Evolutionary conservation across 495 filamentous ascomycete genomes (phyloP), one percentile per base, ranked within the genome.

Genomic region (Glonium stellatum): DNA sequence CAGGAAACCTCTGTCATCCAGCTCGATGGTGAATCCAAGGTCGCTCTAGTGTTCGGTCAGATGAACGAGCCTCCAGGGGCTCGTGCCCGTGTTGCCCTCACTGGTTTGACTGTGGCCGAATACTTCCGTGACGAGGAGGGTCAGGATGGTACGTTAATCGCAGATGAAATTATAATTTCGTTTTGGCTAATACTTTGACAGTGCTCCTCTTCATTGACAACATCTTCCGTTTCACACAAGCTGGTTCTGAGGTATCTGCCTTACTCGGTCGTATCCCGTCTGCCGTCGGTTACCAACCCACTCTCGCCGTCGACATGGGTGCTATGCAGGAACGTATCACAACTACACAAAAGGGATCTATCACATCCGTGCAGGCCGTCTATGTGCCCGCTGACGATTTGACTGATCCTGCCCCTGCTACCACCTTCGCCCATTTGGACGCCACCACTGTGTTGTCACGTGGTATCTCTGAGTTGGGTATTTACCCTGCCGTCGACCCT

Each of bases 381-480:
- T 97, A 98, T 81, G 93, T 98, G 77, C 95, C 93, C 72, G 95
- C 93, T 85, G 93, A 98, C 76, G 93, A 98, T 87, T 84, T 98
- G 89, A 98, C 93, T 80, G 93, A 98, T 79, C 93, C 93, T 81
- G 93, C 93, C 70, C 93, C 93, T 69, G 93, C 93, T 73, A 98
- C 93, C 78, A 97, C 93, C 80, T 98, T 98, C 80, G 93, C 93
- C 78, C 93, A 98, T 82, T 87, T 98, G 85, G 93, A 98, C 82
- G 95, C 93, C 84, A 98, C 93, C 80, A 98, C 95, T 85, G 93
- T 98, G 72, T 80, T 98, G 83, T 98, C 93, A 69, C 93, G 93
- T 88, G 95, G 93, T 90, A 98, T 98, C 79, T 98, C 93, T 69
- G 93, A 98, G 83, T 84, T 98, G 86, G 93, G 93, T 89, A 98